Percentiles rank a stretch among this genome's conserved stretches.
phyloP scores from a whole-genome alignment of 371 early-diverging fungal species.

The Cokeromyces recurvatus region DNA sequence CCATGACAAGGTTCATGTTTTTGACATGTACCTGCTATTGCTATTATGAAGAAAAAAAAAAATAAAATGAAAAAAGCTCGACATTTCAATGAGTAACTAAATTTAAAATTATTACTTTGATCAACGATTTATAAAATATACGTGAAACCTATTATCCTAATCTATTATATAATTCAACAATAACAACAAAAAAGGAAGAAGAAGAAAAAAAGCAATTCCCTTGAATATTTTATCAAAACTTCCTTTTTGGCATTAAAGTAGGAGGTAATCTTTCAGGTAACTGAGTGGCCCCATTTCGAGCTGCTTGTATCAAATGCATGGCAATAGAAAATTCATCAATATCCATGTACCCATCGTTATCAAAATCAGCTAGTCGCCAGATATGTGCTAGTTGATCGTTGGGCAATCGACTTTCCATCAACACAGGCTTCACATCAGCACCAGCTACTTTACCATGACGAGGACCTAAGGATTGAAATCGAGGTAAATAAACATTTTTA shows the following conservation, averaged over 20 bases:
- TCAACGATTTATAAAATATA: too few species aligned
- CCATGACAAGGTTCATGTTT: too few species aligned
- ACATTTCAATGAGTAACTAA: too few species aligned
- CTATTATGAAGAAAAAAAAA: too few species aligned
- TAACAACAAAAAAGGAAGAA: too few species aligned
- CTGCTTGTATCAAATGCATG: conserved; percentile 58
- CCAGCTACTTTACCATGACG: conserved; percentile 63
- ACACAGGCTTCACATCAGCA: conserved; percentile 48
- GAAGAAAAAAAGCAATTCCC: too few species aligned
- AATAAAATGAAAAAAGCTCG: too few species aligned
- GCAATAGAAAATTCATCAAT: conserved; percentile 67
- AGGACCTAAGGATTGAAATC: conserved; percentile 49
- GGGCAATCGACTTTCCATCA: conserved; percentile 59
- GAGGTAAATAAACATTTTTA: conserved; percentile 34
- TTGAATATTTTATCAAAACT: too few species aligned
- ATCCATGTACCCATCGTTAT: conserved; percentile 67
- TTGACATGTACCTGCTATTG: too few species aligned
- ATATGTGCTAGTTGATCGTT: conserved; percentile 57
- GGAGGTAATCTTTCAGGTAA: conserved; percentile 51
- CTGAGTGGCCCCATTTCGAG: conserved; percentile 48
- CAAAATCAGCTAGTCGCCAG: conserved; percentile 70
- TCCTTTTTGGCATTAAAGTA: conserved; percentile 44
- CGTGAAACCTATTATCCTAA: too few species aligned
- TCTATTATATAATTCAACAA: too few species aligned
- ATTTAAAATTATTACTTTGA: too few species aligned